Base-by-base conservation (phyloP, 371 early-diverging fungal genomes). In the Parasitella parasitica region DNA sequence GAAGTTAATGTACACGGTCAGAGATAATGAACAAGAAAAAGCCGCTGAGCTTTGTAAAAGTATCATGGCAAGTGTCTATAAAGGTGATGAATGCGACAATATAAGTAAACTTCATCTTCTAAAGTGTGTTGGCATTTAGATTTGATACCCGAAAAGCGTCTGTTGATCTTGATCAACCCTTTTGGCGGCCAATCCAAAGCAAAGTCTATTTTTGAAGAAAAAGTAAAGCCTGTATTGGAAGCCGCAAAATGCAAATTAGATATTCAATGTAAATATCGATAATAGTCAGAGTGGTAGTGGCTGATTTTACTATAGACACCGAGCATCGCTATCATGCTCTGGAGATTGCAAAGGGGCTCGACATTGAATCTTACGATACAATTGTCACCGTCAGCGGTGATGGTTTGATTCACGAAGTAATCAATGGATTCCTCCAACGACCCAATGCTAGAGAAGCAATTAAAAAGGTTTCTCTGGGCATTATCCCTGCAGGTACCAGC, bases 401-500 rank as follows among this genome's bases (percentile, higher is more conserved):
- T 70, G 94, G 94, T 11, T 81, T 91, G 3, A 75, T 90, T 30
- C 91, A 94, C 61, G 94, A 94, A 68, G 73, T 90, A 4, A 73
- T 92, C 56, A 91, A 94, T 61, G 92, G 92, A 1, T 75, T 91
- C 28, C 70, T 90, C 69, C 69, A 80, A 52, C 78, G 92, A 39
- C 75, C 83, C 0, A 91, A 92, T 69, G 90, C 82, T 13, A 59
- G 65, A 8, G 55, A 73, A 6, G 72, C 77, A 0, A 80, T 88
- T 28, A 72, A 79, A 53, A 77, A 75, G 30, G 65, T 89, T 3
- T 86, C 91, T 1, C 30, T 91, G 3, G 90, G 90, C 4, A 71
- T 85, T 5, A 85, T 92, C 67, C 86, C 86, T 46, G 84, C 80
- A 61, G 87, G 86, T 59, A 85, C 83, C 8, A 84, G 85, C 8